Conservation (phyloP, 2,329 filamentous ascomycete genomes). For the Phoma herbarum region DNA sequence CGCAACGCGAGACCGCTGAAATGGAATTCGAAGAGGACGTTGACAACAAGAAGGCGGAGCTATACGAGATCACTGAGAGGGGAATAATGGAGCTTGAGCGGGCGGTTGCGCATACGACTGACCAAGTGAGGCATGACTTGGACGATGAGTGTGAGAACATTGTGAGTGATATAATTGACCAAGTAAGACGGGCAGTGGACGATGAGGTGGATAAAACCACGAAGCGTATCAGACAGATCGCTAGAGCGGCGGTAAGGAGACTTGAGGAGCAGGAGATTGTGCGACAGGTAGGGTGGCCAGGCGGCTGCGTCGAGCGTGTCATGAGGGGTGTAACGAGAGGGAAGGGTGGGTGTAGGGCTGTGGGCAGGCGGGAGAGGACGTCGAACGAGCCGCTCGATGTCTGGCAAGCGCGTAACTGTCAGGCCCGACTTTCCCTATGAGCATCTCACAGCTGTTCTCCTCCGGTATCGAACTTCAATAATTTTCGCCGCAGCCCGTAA, state of each 20-base stretch:
- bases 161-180: background rate
- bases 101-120: background rate
- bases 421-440: too few relatives aligned
- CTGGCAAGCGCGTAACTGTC: too few relatives aligned
- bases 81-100: background rate
- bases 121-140: background rate
- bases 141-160: background rate
- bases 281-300: background rate
- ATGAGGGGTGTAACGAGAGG: background rate
- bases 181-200: background rate
- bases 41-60: background rate
- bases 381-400: background rate
- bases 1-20: background rate
- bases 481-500: too few relatives aligned
- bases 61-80: background rate
- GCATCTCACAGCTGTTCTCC: too few relatives aligned
- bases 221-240: background rate
- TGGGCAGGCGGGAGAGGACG: background rate
- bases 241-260: background rate
- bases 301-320: background rate
- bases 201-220: background rate
- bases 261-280: background rate
- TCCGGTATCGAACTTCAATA: too few relatives aligned
- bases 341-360: background rate
- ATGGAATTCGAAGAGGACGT: background rate